Conservation (phyloP, 768 basidiomycete genomes). For the Lactarius trivialis region DNA sequence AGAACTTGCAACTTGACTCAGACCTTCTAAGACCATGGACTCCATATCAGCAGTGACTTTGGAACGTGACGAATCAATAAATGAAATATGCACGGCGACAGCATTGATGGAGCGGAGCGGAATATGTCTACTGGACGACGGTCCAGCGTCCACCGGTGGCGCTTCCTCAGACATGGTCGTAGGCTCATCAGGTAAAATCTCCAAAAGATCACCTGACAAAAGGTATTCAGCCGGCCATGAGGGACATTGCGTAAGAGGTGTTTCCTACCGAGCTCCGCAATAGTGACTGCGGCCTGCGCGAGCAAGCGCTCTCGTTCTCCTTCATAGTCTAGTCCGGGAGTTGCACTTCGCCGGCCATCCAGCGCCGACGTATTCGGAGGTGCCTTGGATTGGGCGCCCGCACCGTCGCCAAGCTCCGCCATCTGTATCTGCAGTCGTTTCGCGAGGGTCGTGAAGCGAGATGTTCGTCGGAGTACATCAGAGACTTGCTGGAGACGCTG, state of each 20-base stretch:
- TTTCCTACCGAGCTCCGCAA: constrained; percentile 81
- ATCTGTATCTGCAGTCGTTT: constrained; percentile 83
- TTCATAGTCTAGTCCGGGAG: constrained; percentile 39
- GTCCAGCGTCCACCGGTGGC: not conserved
- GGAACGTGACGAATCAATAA: constrained; percentile 63
- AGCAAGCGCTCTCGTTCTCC: constrained; percentile 83
- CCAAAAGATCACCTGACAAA: constrained; percentile 19
- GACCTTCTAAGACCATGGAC: constrained; percentile 74
- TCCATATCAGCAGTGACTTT: constrained; percentile 86
- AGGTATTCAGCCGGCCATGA: not conserved
- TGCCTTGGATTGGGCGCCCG: constrained; percentile 7
- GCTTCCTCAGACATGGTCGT: not conserved
- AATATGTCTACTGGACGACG: constrained; percentile 11
- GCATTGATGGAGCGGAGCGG: constrained; percentile 70
- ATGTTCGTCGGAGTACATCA: constrained; percentile 76
- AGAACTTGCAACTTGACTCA: constrained; percentile 62
- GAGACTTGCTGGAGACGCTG: constrained; percentile 77
- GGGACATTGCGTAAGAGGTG: not conserved
- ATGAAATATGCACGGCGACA: constrained; percentile 61
- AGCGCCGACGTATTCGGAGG: constrained; percentile 13
- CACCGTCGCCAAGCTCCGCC: constrained; percentile 45
- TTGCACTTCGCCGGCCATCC: constrained; percentile 15
- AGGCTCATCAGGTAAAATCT: not conserved
- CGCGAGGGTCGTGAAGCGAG: constrained; percentile 78
- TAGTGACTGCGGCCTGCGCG: constrained; percentile 89